phyloP scores from a whole-genome alignment of 1,284 basidiomycete species.

The Puccinia coronata region DNA sequence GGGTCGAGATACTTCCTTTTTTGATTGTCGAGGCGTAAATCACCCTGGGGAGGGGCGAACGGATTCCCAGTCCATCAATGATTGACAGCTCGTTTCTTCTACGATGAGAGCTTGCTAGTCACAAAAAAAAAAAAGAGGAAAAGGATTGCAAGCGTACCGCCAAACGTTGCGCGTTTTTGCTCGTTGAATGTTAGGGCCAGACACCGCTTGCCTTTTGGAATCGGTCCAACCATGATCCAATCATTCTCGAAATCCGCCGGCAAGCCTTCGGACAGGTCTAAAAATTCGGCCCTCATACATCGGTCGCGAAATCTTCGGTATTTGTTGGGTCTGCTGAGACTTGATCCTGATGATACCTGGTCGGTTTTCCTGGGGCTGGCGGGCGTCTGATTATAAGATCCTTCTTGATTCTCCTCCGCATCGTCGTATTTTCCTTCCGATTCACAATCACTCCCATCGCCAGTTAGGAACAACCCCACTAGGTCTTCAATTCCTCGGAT shows the following conservation, averaged over 20 bases:
- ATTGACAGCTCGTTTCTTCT: not conserved
- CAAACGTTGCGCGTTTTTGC: not conserved
- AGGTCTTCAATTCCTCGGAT: constrained; percentile 41
- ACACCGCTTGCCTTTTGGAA: constrained; percentile 41
- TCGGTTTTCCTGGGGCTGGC: not conserved
- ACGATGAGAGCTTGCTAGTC: not conserved
- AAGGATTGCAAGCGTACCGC: constrained; percentile 8
- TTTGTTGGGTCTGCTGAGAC: constrained; percentile 1
- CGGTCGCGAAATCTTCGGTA: constrained; percentile 12
- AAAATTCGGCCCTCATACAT: constrained; percentile 39
- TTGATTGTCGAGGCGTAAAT: not conserved
- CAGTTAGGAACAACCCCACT: not conserved
- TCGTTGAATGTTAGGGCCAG: constrained; percentile 10
- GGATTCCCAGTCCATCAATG: not conserved
- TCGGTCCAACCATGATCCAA: constrained; percentile 42
- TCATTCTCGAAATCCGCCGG: constrained; percentile 26
- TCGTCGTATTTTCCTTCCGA: constrained; percentile 24
- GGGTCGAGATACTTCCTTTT: not conserved
- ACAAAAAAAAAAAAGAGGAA: not conserved
- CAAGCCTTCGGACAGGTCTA: constrained; percentile 33
- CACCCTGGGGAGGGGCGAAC: not conserved
- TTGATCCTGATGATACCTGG: too few relatives aligned
- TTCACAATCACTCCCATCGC: not conserved
- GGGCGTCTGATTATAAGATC: not conserved
- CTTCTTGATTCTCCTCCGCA: constrained; percentile 17